A percentile compares a stretch with the other conserved stretches of the same genome.
These are phyloP conservation scores for Hericium coralloides DNA, from an alignment of 768 basidiomycete species.

Conservation along the genomic window DNA sequence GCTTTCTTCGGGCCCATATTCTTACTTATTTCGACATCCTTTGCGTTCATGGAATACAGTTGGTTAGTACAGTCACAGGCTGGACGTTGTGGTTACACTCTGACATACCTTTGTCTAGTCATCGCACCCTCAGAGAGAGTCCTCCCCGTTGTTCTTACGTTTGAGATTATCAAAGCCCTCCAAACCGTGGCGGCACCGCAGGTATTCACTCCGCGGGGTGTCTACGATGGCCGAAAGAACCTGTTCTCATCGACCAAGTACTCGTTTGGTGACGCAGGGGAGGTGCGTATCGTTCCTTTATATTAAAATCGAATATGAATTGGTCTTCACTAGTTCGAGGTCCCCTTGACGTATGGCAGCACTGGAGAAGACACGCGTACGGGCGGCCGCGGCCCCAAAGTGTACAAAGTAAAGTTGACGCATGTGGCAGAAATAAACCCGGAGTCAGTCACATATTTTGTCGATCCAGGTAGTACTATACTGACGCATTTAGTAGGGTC, in stretches of 20 bases:
- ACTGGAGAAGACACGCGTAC: neutral
- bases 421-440: constrained; percentile 76
- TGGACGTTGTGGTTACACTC: neutral
- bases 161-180: constrained; percentile 58
- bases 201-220: constrained; percentile 67
- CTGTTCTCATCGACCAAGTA: constrained; percentile 54
- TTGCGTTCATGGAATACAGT: constrained; percentile 26
- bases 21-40: neutral
- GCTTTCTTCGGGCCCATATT: neutral
- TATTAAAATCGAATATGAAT: neutral
- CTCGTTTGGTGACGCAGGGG: constrained; percentile 45
- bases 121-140: constrained; percentile 63
- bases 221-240: constrained; percentile 78
- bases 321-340: constrained; percentile 42
- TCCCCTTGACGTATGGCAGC: constrained; percentile 32
- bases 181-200: constrained; percentile 49
- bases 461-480: constrained; percentile 16
- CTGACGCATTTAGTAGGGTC: constrained; percentile 33
- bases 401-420: constrained; percentile 59
- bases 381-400: constrained; percentile 38
- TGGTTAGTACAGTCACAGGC: constrained; percentile 25
- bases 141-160: constrained; percentile 56
- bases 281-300: constrained; percentile 28
- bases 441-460: constrained; percentile 41
- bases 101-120: constrained; percentile 26